Conservation (phyloP, 2,329 filamentous ascomycete genomes). For the Apiospora rasikravindrae region DNA sequence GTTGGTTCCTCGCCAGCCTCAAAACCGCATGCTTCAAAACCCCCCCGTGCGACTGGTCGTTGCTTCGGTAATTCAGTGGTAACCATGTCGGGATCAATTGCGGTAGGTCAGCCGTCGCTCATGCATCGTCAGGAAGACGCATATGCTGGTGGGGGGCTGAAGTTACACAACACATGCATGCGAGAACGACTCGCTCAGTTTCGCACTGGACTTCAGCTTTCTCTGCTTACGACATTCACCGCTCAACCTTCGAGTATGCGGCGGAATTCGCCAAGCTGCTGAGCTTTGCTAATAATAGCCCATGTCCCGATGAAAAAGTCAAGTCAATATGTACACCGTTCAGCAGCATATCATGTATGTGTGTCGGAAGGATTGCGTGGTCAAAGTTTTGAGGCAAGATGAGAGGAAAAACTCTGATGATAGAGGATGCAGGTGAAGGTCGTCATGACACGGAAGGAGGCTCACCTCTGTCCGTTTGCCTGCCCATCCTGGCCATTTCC, state of each 20-base stretch:
- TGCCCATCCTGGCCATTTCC: not conserved
- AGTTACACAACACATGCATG: conserved; percentile 6
- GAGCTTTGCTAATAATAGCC: conserved; percentile 14
- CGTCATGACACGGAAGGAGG: not conserved
- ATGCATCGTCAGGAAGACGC: conserved; percentile 3
- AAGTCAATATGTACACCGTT: not conserved
- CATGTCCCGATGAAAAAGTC: not conserved
- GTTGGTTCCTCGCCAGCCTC: not conserved
- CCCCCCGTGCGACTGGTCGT: not conserved
- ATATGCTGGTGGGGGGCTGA: not conserved
- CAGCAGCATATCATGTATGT: not conserved
- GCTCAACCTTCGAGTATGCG: not conserved
- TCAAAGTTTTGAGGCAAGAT: not conserved
- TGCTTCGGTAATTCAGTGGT: not conserved
- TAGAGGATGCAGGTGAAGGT: not conserved
- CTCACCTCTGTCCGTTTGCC: not conserved
- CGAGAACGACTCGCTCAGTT: conserved; percentile 5
- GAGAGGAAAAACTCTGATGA: not conserved
- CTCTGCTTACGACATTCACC: conserved; percentile 5
- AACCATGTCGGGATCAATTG: not conserved
- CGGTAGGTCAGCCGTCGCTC: not conserved
- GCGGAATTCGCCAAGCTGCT: not conserved
- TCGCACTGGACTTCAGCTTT: not conserved
- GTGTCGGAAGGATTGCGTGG: not conserved
- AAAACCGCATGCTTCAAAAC: not conserved